Evolutionary conservation across 2,329 filamentous ascomycete species (phyloP).

Genomic region (Tolypocladium paradoxum): DNA sequence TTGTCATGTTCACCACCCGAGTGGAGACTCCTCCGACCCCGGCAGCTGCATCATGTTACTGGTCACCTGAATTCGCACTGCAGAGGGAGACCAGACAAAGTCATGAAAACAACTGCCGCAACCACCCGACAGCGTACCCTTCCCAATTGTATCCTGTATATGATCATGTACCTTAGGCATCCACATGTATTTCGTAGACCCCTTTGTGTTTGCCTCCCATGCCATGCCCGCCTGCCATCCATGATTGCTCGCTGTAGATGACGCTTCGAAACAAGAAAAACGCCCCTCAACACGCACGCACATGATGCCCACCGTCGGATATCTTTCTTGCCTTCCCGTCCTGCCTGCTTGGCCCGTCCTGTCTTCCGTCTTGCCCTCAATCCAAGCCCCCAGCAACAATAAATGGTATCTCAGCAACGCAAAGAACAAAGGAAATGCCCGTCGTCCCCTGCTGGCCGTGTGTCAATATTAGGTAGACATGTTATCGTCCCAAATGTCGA

Average conservation of each 20-base stretch:
- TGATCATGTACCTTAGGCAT: neutral
- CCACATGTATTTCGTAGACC: neutral
- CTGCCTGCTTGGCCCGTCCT: neutral
- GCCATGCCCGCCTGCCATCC: neutral
- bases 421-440: neutral
- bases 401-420: constrained; percentile 1
- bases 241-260: neutral
- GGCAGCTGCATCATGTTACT: neutral
- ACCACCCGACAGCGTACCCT: neutral
- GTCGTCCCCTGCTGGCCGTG: neutral
- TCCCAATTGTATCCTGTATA: neutral
- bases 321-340: neutral
- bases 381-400: neutral
- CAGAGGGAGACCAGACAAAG: neutral
- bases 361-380: neutral
- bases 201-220: neutral
- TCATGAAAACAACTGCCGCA: neutral
- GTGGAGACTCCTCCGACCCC: no score
- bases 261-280: neutral
- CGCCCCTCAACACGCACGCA: neutral
- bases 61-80: neutral
- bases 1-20: no score
- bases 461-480: neutral
- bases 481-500: neutral
- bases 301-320: neutral